Percentiles rank a stretch among this genome's conserved stretches.
Conservation (phyloP, 306 rosid genomes). For the Lathyrus oleraceus region DNA sequence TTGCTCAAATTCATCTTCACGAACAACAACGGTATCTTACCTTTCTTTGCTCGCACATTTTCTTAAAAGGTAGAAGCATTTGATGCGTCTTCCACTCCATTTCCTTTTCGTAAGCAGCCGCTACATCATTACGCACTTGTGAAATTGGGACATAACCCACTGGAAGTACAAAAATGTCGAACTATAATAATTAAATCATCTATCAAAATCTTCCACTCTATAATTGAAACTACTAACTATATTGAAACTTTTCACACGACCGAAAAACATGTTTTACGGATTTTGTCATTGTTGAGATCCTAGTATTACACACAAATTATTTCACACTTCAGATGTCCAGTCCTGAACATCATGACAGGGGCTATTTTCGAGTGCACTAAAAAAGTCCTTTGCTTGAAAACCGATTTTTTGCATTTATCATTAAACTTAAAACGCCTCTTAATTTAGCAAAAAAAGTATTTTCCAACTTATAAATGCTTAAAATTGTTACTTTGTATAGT, state of each 20-base stretch:
- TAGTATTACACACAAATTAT: neutral
- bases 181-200: slow-evolving; percentile 19
- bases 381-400: no score
- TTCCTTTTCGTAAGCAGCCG: slow-evolving; percentile 67
- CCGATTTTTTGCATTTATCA: no score
- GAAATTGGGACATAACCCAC: slow-evolving; percentile 84
- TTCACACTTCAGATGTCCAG: neutral
- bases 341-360: neutral
- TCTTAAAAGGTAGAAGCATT: slow-evolving; percentile 75
- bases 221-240: neutral
- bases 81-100: slow-evolving; percentile 58
- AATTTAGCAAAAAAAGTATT: no score
- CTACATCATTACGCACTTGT: slow-evolving; percentile 61
- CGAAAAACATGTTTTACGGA: neutral
- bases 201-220: slow-evolving; percentile 1
- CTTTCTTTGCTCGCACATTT: slow-evolving; percentile 72
- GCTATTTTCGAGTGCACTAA: no score
- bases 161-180: slow-evolving; percentile 40
- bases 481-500: no score
- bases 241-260: slow-evolving; percentile 2
- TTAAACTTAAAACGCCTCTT: no score
- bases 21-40: slow-evolving; percentile 45
- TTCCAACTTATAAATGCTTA: no score
- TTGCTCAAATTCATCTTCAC: slow-evolving; percentile 25
- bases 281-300: slow-evolving; percentile 2